Base-by-base conservation (phyloP, 805 yeast genomes). In the Candida palmyrensis region DNA sequence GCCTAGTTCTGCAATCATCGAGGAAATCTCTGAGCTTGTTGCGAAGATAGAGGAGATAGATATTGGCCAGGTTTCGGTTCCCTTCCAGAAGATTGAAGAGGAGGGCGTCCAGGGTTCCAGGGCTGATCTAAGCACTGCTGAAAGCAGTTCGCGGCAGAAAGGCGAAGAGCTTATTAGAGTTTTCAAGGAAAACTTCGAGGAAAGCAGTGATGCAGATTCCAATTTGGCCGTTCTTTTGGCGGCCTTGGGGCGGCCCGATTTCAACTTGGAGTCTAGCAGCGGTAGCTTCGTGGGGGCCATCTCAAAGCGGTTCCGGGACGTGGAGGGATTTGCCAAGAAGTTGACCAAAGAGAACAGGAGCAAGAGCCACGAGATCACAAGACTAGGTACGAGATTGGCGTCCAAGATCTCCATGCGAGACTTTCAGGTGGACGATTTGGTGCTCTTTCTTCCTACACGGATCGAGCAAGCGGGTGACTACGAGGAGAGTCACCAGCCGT, bases 281-380 rank as follows among this genome's bases (percentile, higher is more conserved):
- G 25, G 25, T n/a, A 29, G 29, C 11, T 31, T 31, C 19, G 32
- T 30, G 11, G n/a, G 29, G 33, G 69, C 70, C 1, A 61, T 88
- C 3, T 70, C 79, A 24, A 78, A 82, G 50, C 66, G 98, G 38
- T 89, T 92, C 48, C 76, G 73, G 35, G 97, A 90, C 49, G 94
- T 90, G 32, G 97, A 92, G 53, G 75, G 81, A 5, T 68, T 89
- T 45, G 97, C 97, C 2, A 79, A 92, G 48, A 83, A 77, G 49
- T 68, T 85, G 39, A 85, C 89, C 37, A 81, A 80, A 48, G 95
- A 85, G 44, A 79, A 74, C 44, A 73, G 71, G 40, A 49, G 54
- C 33, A 64, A 73, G 35, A 66, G 70, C 19, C 70, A 65, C 29
- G 82, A 75, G 40, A 44, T 72, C 15, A 58, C 61, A 29, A 49